These are phyloP conservation scores for Sphaerulina vaccinii DNA, from an alignment of 2,329 filamentous ascomycete species.

Conservation along the genomic window DNA sequence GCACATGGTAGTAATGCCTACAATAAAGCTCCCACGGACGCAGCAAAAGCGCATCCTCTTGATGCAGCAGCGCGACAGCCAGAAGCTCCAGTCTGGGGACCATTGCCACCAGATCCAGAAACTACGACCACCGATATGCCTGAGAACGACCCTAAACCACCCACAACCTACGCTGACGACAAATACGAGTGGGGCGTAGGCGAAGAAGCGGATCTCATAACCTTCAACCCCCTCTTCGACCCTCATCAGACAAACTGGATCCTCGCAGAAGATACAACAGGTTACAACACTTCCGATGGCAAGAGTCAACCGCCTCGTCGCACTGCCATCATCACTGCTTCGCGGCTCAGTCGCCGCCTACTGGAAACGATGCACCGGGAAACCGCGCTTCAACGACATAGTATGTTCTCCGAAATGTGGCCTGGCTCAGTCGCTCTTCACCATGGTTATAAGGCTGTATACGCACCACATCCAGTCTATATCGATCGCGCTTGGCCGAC, in stretches of 20 bases:
- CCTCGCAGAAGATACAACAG: conserved; percentile 67
- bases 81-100: conserved; percentile 52
- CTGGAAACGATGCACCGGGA: conserved; percentile 73
- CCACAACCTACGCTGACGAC: conserved; percentile 55
- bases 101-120: conserved; percentile 42
- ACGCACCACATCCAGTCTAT: conserved; percentile 58
- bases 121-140: conserved; percentile 51
- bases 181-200: conserved; percentile 64
- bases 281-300: conserved; percentile 56
- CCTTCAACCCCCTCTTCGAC: conserved; percentile 75
- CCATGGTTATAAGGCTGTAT: conserved; percentile 75
- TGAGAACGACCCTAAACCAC: conserved; percentile 54
- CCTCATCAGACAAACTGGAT: conserved; percentile 70
- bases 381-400: conserved; percentile 65
- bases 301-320: conserved; percentile 61
- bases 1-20: conserved; percentile 47
- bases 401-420: conserved; percentile 80
- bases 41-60: conserved; percentile 41
- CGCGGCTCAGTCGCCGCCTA: conserved; percentile 64
- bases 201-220: conserved; percentile 73
- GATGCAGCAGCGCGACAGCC: conserved; percentile 42
- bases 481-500: conserved; percentile 58
- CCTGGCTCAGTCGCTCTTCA: conserved; percentile 69
- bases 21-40: conserved; percentile 36
- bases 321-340: conserved; percentile 69